Evolutionary conservation across 2,329 filamentous ascomycete species (phyloP), one percentile per base, ranked within the genome.

Genomic region (Fusarium decemcellulare): DNA sequence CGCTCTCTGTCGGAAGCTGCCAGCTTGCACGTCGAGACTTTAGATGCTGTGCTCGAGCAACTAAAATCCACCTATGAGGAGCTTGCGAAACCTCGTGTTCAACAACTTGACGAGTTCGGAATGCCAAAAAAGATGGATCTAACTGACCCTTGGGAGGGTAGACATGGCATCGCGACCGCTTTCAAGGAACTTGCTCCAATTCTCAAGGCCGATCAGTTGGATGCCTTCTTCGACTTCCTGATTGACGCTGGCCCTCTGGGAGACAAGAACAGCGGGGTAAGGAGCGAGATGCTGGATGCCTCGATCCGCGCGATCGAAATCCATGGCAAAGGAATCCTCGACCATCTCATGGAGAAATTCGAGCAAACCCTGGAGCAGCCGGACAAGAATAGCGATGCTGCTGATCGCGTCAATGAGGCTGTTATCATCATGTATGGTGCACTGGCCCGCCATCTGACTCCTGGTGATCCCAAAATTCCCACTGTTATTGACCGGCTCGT

Each of bases 371-470:
- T 99, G n/a, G 94, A 95, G 76, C 91, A 90, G 4, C 92, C 94
- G 4, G 93, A 96, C 78, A 93, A 92, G 77, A 92, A 90, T 61
- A 94, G 91, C 1, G 90, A 95, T 71, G 89, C 91, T 57, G 91
- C 93, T 16, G 97, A 99, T 79, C 89, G 94, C 63, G 92, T 98
- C 68, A 98, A 98, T 73, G 96, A 99, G 81, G 96, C 97, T 16
- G 95, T 99, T 55, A 95, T 99, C 72, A 96, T 99, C 73, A 92
- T 99, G 78, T 99, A 99, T 74, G 96, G 96, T 77, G 95, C 97
- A 54, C 84, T 99, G 39, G 96, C 95, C 44, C 90, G 93, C 54
- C 96, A 99, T 83, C 83, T 99, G 63, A 89, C 92, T 71, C 81
- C 90, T 8, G 94, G 94, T n/a, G 96, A 99, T 78, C 83, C 90